These are phyloP conservation scores for Scedosporium dehoogii DNA, from an alignment of 2,329 filamentous ascomycete species.

Conservation along the genomic window DNA sequence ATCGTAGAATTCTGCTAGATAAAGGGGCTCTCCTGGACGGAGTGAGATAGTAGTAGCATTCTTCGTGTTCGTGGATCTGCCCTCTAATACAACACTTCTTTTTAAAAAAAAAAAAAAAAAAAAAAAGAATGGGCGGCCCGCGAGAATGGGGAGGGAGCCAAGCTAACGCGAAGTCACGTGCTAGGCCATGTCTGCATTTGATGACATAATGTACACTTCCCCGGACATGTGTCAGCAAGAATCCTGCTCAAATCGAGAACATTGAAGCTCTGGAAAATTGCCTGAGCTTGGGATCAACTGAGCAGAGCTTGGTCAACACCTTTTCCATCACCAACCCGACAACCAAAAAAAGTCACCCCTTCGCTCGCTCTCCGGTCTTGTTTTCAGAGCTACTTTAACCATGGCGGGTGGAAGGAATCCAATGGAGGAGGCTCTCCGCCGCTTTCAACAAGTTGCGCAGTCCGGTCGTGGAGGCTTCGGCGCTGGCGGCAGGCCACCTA, in stretches of 20 bases:
- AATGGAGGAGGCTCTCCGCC: constrained; percentile 40
- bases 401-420: constrained; percentile 19
- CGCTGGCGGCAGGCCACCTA: constrained; percentile 31
- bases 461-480: constrained; percentile 31
- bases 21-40: too few species aligned
- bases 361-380: background rate
- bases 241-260: background rate
- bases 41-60: too few species aligned
- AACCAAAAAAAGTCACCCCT: background rate
- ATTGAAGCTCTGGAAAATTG: constrained; percentile 6
- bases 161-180: constrained; percentile 5
- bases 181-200: too few species aligned
- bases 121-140: too few species aligned
- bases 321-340: background rate
- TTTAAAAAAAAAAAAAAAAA: too few species aligned
- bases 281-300: constrained; percentile 2
- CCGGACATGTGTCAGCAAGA: background rate
- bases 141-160: background rate
- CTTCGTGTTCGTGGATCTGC: too few species aligned
- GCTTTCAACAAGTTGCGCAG: constrained; percentile 37
- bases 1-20: too few species aligned
- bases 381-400: background rate
- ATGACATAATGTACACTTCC: background rate
- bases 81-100: too few species aligned
- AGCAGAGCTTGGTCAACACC: background rate